Evolutionary conservation across 768 basidiomycete species (phyloP), one percentile per base, ranked within the genome.

Genomic region (Lactarius deliciosus): DNA sequence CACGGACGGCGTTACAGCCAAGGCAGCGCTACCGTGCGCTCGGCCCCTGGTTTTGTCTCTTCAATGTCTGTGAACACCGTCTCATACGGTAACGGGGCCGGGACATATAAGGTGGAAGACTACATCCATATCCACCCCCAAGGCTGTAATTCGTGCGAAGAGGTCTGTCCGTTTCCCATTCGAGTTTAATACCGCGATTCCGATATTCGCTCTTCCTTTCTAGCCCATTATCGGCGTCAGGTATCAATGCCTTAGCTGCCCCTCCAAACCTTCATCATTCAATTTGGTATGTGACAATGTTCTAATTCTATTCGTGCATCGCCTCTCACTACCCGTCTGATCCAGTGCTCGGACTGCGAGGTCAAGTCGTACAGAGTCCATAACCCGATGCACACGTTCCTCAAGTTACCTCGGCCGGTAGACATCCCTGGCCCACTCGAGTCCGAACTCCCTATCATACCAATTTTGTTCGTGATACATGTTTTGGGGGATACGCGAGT

Each of bases 191-290:
- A 32, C 28, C 1, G 1, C 43, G 18, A 25, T n/a, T 34, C 30
- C 41, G 43, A 59, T 22, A 22, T 15, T 30, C 50, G 32, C 10
- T 10, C 25, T 15, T 2, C 11, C 22, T 11, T 22, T 7, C 20
- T 71, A 94, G 91, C 76, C 81, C 38, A 94, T 96, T 64, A 76
- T 86, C 61, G 94, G 96, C 5, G 78, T 83, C 57, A 82, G 95
- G 47, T 98, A 90, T 75, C 95, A 97, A 74, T 98, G 96, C 73
- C 92, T 90, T 15, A 90, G 88, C 66, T 98, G 96, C 72, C 85
- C 92, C 0, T 94, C 94, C 3, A 80, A 79, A 41, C 87, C 92
- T 0, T 78, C 77, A 28, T 75, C 85, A 13, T 95, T 85, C 75
- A 96, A 84, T 74, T 77, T 97, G 72, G 95, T 96, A 73, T 64